Evolutionary conservation across 495 filamentous ascomycete genomes (phyloP).

Genomic region (Hypomontagnella monticulosa): DNA sequence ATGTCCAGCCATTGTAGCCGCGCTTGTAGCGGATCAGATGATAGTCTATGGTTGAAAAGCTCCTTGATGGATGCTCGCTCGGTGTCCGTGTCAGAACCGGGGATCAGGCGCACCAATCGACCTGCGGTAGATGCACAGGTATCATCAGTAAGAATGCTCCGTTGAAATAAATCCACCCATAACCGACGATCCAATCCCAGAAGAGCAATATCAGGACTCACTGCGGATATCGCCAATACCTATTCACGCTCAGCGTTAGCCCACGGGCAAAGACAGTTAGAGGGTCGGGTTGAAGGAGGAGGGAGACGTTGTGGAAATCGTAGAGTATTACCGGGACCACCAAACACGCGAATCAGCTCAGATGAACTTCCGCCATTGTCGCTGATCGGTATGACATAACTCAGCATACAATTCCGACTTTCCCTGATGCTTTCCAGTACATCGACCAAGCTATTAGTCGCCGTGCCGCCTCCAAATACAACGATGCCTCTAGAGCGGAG

Average conservation of each 20-base stretch:
- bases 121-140: conserved; percentile 55
- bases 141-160: conserved; percentile 2
- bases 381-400: conserved; percentile 90
- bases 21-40: conserved; percentile 62
- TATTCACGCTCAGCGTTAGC: conserved; percentile 16
- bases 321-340: conserved; percentile 70
- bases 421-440: conserved; percentile 81
- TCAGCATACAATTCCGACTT: conserved; percentile 73
- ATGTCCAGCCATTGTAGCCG: conserved; percentile 86
- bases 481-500: conserved; percentile 64
- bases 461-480: conserved; percentile 88
- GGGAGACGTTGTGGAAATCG: neutral
- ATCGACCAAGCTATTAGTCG: conserved; percentile 92
- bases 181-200: neutral
- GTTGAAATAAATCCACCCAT: neutral
- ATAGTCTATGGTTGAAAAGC: conserved; percentile 87
- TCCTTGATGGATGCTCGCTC: conserved; percentile 77
- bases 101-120: conserved; percentile 90
- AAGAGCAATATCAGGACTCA: conserved; percentile 53
- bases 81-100: conserved; percentile 65
- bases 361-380: conserved; percentile 95
- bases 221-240: conserved; percentile 93
- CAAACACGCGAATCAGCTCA: conserved; percentile 91
- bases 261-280: conserved; percentile 5
- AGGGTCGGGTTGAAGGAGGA: neutral